phyloP scores from a whole-genome alignment of 306 rosid genomes.

The Acmispon strigosus region DNA sequence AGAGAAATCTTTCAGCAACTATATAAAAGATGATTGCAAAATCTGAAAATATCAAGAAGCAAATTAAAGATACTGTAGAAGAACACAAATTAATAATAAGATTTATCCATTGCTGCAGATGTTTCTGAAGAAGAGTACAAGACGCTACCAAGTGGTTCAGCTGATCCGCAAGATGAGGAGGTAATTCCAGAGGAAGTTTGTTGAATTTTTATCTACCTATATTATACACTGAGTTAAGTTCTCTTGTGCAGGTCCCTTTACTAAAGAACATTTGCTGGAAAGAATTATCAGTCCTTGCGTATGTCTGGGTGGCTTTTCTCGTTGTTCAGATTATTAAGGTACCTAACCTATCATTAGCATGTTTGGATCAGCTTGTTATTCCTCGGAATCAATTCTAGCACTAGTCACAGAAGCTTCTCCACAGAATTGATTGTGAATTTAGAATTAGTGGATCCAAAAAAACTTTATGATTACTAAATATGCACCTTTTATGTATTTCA shows the following conservation, averaged over 20 bases:
- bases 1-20: background rate
- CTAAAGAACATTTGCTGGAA: slow-evolving; percentile 57
- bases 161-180: slow-evolving; percentile 47
- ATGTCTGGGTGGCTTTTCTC: slow-evolving; percentile 78
- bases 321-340: slow-evolving; percentile 76
- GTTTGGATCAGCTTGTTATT: too few relatives aligned
- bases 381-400: too few relatives aligned
- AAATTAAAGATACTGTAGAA: background rate
- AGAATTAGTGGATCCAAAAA: too few relatives aligned
- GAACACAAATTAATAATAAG: too few relatives aligned
- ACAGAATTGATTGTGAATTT: too few relatives aligned
- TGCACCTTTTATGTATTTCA: background rate
- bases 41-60: background rate
- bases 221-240: background rate
- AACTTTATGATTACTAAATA: too few relatives aligned
- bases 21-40: background rate
- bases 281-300: slow-evolving; percentile 52
- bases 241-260: slow-evolving; percentile 39
- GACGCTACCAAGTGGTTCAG: slow-evolving; percentile 50
- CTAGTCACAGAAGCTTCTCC: too few relatives aligned
- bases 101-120: slow-evolving; percentile 22
- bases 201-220: background rate
- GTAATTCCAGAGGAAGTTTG: slow-evolving; percentile 28
- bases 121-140: slow-evolving; percentile 53
- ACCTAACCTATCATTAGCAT: slow-evolving; percentile 1